Base-by-base conservation (phyloP, 73 alveolate species). In the Paramecium tetraurelia region DNA sequence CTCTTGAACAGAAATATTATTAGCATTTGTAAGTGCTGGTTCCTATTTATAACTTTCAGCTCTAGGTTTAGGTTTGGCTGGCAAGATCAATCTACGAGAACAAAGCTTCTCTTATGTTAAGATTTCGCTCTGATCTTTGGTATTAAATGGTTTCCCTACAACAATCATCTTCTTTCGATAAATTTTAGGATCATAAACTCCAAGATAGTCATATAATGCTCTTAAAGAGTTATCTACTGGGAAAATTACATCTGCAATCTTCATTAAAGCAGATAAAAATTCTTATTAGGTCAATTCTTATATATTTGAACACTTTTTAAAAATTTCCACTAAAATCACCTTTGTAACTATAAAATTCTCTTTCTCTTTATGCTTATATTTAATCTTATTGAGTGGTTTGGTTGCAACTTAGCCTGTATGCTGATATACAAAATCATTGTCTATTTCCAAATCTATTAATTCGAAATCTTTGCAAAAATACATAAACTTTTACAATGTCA, bases 401-500 rank as follows among this genome's bases (percentile, higher is more conserved):
- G 36, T 33, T 72, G 41, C 38, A 5, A 41, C 63, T 44, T 16
- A 24, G 8, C 90, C 90, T n/a, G 63, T 41, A 14, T 31, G 50
- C 22, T 41, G 2, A 31, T 80, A 22, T 10, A 80, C 22, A 41
- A 80, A 80, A 20, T 80, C 46, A 43, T 33, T 29, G 7, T 59
- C 46, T 44, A 80, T 80, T 41, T 80, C 41, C 44, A 80, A 46
- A 48, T 80, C 90, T 10, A 80, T 80, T 80, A 80, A 80, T 22
- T 80, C 36, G 20, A 80, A 80, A 48, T 80, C 76, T 80, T 80
- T 80, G 12, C 90, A 80, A 43, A 80, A 80, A 44, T 44, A 80
- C 90, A 80, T 80, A 41, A 18, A 48, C 24, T 80, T 80, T 80
- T 80, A 43, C 7, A 80, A 48, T 10, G 90, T 80, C 72, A 80